These are phyloP conservation scores for Pleurotus djamor DNA, from an alignment of 768 basidiomycete species.

Conservation along the genomic window DNA sequence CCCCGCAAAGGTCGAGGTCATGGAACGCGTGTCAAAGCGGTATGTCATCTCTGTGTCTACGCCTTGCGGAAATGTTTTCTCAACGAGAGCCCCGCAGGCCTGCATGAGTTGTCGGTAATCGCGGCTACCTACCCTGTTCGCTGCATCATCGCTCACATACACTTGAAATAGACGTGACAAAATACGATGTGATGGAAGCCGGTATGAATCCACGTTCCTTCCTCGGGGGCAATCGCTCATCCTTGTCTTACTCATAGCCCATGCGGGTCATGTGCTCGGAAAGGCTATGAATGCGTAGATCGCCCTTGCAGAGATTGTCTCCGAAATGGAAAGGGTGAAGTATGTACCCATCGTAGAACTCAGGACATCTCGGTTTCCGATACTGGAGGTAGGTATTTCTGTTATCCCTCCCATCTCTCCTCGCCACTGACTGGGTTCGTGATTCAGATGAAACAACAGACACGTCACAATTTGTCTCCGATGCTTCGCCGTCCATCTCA, in stretches of 20 bases:
- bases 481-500: conserved; percentile 7
- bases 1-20: conserved; percentile 56
- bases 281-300: conserved; percentile 51
- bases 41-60: conserved; percentile 25
- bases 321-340: conserved; percentile 39
- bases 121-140: conserved; percentile 1
- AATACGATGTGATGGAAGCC: conserved; percentile 56
- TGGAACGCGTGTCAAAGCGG: conserved; percentile 60
- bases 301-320: conserved; percentile 42
- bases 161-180: conserved; percentile 50
- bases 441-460: conserved; percentile 5
- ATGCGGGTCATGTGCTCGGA: conserved; percentile 46
- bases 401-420: neutral
- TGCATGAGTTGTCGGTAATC: conserved; percentile 58
- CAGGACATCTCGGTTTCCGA: conserved; percentile 18
- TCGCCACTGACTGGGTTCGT: neutral
- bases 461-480: conserved; percentile 5
- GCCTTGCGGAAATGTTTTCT: conserved; percentile 8
- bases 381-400: conserved; percentile 15
- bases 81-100: conserved; percentile 36
- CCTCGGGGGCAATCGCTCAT: conserved; percentile 5
- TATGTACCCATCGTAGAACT: conserved; percentile 41
- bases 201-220: conserved; percentile 29
- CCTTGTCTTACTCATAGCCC: conserved; percentile 32
- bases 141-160: conserved; percentile 9